Base-by-base conservation (phyloP, 1,284 basidiomycete genomes). In the Sphaerobolus stellatus region DNA sequence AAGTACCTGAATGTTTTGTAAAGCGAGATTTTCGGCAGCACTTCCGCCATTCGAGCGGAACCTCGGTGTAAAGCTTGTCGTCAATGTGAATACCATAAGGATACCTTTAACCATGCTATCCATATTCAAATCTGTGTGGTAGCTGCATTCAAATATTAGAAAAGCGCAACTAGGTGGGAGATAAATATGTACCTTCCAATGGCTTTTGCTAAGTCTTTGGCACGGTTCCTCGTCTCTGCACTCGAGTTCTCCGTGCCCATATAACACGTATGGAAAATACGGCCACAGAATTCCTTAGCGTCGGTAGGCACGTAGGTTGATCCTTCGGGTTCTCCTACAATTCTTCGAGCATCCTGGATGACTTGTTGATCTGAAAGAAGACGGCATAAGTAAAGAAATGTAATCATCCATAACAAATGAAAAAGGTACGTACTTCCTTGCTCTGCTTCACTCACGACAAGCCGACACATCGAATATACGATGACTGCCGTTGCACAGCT, bases 201-300 rank as follows among this genome's bases (percentile, higher is more conserved):
- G 1, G 92, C 90, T 49, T 85, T 76, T 2, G 91, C 86, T 5
- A 99, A 81, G 47, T 89, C 83, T 67, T 90, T 94, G 2, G 96
- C 97, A 31, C 96, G 80, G 58, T 79, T 73, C 13, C 94, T 78
- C 7, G 97, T 99, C 62, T 98, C 96, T 1, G 71, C 71, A 59
- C 88, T 92, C 9, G 94, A 98, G 69, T 99, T 96, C 69, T 95
- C 91, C 0, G 96, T 99, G 11, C 96, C 96, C 97, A 99, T 99
- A 72, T 98, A 99, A 72, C 94, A 98, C 0, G 96, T 98, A 68
- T 98, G 94, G 77, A 99, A 98, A 56, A 98, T 86, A 29, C 93
- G 80, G 54, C 77, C 78, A 45, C 86, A 84, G 61, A 98, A 93
- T 66, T 98, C 97, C 56, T 80, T 82, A 1, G 95, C 84, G 66